phyloP scores from a whole-genome alignment of 768 basidiomycete species.

The Pleurotus eryngii region DNA sequence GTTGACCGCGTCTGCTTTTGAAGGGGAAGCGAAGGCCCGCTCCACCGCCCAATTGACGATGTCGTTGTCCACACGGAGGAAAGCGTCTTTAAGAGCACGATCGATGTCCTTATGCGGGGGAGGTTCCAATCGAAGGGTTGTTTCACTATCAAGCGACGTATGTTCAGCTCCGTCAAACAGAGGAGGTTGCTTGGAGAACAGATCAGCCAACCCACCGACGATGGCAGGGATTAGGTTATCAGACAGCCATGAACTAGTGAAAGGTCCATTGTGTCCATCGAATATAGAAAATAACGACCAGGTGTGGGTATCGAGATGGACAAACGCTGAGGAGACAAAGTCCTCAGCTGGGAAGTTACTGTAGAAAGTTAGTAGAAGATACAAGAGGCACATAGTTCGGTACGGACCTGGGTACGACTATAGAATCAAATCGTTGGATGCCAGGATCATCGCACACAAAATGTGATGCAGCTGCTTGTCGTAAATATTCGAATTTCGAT shows the following conservation, averaged over 20 bases:
- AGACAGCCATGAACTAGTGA: constrained; percentile 24
- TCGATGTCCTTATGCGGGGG: constrained; percentile 27
- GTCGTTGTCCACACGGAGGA: constrained; percentile 36
- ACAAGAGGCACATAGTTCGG: not conserved
- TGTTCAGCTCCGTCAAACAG: constrained; percentile 8
- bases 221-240: constrained; percentile 21
- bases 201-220: constrained; percentile 5
- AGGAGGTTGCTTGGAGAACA: constrained; percentile 10
- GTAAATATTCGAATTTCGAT: not conserved
- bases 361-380: not conserved
- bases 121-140: constrained; percentile 11
- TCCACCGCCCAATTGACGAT: constrained; percentile 33
- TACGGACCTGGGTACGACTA: not conserved
- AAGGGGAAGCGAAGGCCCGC: constrained; percentile 19
- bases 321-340: not conserved
- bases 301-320: not conserved
- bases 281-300: constrained; percentile 32
- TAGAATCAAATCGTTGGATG: not conserved
- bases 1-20: constrained; percentile 22
- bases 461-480: not conserved
- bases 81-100: constrained; percentile 31
- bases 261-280: constrained; percentile 29
- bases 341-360: constrained; percentile 1
- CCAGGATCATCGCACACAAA: constrained; percentile 1
- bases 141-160: not conserved